Base-by-base conservation (phyloP, 2,329 filamentous ascomycete species). In the Teratosphaeria gauchensis region DNA sequence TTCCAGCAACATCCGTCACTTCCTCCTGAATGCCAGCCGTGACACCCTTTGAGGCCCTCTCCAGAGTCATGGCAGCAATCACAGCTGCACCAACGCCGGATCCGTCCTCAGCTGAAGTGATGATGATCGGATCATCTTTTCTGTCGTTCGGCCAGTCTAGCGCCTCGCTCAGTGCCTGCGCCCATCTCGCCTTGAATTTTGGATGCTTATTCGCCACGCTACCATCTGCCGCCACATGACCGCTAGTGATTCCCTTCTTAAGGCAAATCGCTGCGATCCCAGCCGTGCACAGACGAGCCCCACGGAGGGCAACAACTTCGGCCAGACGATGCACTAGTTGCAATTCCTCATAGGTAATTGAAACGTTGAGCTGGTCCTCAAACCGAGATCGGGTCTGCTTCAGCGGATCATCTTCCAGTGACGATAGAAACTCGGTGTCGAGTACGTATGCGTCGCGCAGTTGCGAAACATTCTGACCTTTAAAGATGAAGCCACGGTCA, bases 381-480 rank as follows among this genome's bases (percentile, higher is more conserved):
- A 72, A 70, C 1, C 66, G 57, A 1, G 60, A 28, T 30, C 65
- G 62, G 2, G 70, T 69, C 2, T 60, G 52, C 2, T 61, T 21
- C 53, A 71, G 64, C 4, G 58, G 56, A 4, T 74, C 72, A 56
- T 95, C 90, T 75, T 96, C 92, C 67, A 97, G 89, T 55, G 84
- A 82, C 12, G 91, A 91, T 56, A 96, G 80, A 82, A 96, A 96
- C 19, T 90, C 95, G 3, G 92, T 86, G 74, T 97, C 92, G 24
- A 97, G 80, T 3, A 84, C 85, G 75, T 96, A 97, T 3, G 91
- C 81, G 72, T 89, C 90, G 67, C 86, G 84, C 56, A 97, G 82
- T 71, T 84, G 82, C 56, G 82, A 78, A 61, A 90, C 85, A 65
- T 95, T 86, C 74, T 96, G 90, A 59, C 80, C 82, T 63, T 87